Evolutionary conservation across 768 basidiomycete species (phyloP), one percentile per base, ranked within the genome.

Genomic region (Artomyces pyxidatus): DNA sequence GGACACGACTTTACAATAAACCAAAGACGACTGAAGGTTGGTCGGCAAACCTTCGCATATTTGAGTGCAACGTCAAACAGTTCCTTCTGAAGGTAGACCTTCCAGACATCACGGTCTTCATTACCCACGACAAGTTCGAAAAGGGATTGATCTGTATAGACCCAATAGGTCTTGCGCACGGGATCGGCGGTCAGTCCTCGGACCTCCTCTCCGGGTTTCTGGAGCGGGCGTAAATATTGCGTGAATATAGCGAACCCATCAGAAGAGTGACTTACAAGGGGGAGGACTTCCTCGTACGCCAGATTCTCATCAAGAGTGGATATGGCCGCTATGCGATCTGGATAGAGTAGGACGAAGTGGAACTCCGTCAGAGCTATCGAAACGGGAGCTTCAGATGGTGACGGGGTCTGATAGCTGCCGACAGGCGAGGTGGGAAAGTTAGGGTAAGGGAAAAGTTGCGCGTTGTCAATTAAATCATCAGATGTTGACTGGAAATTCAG

Each of bases 21-120:
- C n/a, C n/a, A n/a, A n/a, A n/a, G n/a, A n/a, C n/a, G n/a, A n/a
- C n/a, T n/a, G n/a, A n/a, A n/a, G n/a, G n/a, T n/a, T n/a, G n/a
- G n/a, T n/a, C n/a, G n/a, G n/a, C 41, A 14, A 35, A 88, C 95
- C 74, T 89, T 91, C 21, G 91, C 79, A 66, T 88, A 88, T 49
- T 76, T 72, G 47, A 95, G 66, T 0, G 95, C 90, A 0, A 75
- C 65, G n/a, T 89, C 85, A 56, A 80, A 92, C 46, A 84, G 77
- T 2, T 76, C 80, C 58, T 86, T 81, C 46, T 83, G 78, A 8
- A 97, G 73, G 64, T 88, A 91, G 47, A 93, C 83, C 60, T 82
- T 81, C 96, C 96, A 99, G 7, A 99, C 83, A 61, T 97, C 89
- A 10, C 94, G 78, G 60, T 88, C 88, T 68, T 99, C 96, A 58